A percentile compares a stretch with the other conserved stretches of the same genome.
phyloP scores from a whole-genome alignment of 2,329 filamentous ascomycete species.

The Diaporthe nobilis region DNA sequence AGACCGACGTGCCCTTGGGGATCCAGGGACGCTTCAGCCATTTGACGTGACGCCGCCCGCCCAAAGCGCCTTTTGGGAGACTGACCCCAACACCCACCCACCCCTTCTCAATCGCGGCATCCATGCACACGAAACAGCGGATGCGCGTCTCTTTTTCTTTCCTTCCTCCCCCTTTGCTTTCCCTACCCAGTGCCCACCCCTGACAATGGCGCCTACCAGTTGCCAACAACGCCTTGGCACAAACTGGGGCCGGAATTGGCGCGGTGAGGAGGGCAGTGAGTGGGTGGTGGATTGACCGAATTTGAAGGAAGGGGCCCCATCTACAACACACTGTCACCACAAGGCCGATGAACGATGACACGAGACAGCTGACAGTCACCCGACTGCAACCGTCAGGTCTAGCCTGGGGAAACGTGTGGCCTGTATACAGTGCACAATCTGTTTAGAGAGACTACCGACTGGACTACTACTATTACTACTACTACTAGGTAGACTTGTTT shows the following conservation, averaged over 20 bases:
- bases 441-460: background rate
- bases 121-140: conserved; percentile 28
- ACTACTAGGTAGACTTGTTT: background rate
- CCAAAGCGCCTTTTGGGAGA: conserved; percentile 6
- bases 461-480: background rate
- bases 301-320: conserved; percentile 9
- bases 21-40: conserved; percentile 19
- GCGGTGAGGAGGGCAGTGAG: background rate
- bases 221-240: conserved; percentile 23
- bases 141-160: conserved; percentile 23
- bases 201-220: conserved; percentile 25
- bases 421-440: conserved; percentile 19
- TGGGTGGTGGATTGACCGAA: conserved; percentile 14
- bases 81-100: conserved; percentile 6
- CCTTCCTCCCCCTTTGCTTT: background rate
- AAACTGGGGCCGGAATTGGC: conserved; percentile 22
- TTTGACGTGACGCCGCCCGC: conserved; percentile 30
- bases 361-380: conserved; percentile 27
- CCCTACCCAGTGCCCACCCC: background rate
- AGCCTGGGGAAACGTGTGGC: conserved; percentile 14
- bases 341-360: conserved; percentile 15
- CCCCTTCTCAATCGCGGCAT: conserved; percentile 7
- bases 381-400: conserved; percentile 6
- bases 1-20: conserved; percentile 12
- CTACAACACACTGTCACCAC: background rate